These are phyloP conservation scores for Boechera divaricarpa DNA, from an alignment of 345 rosid species.

Conservation along the genomic window DNA sequence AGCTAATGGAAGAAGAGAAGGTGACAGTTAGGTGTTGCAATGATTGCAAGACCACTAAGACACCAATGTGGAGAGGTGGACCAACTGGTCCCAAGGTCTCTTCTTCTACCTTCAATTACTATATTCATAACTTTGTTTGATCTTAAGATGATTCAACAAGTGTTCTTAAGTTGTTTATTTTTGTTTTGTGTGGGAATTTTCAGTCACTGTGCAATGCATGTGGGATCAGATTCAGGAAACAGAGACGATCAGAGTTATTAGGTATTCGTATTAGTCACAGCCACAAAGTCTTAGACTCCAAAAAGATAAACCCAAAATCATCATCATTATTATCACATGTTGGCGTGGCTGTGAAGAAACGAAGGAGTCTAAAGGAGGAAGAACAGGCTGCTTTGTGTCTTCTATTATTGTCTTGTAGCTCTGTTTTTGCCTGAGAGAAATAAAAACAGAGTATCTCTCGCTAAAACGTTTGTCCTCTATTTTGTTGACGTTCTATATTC, in stretches of 20 bases:
- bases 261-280: conserved; percentile 38
- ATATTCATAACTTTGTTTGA: background rate
- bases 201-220: conserved; percentile 95
- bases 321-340: conserved; percentile 3
- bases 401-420: conserved; percentile 72
- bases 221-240: conserved; percentile 84
- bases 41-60: conserved; percentile 77
- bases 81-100: conserved; percentile 87
- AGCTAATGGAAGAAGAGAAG: conserved; percentile 41
- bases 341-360: conserved; percentile 56
- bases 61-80: conserved; percentile 95
- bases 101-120: conserved; percentile 9
- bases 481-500: background rate
- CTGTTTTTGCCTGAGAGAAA: conserved; percentile 52
- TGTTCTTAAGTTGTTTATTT: background rate
- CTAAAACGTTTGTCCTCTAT: conserved; percentile 10
- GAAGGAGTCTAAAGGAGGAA: conserved; percentile 66
- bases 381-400: conserved; percentile 85
- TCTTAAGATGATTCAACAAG: background rate
- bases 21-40: conserved; percentile 57
- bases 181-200: background rate
- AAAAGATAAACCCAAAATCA: conserved; percentile 27
- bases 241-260: conserved; percentile 48
- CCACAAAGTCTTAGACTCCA: conserved; percentile 37
- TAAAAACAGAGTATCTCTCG: conserved; percentile 3